Conservation (phyloP, 2,329 filamentous ascomycete species). For the Myriosclerotinia duriaeana region DNA sequence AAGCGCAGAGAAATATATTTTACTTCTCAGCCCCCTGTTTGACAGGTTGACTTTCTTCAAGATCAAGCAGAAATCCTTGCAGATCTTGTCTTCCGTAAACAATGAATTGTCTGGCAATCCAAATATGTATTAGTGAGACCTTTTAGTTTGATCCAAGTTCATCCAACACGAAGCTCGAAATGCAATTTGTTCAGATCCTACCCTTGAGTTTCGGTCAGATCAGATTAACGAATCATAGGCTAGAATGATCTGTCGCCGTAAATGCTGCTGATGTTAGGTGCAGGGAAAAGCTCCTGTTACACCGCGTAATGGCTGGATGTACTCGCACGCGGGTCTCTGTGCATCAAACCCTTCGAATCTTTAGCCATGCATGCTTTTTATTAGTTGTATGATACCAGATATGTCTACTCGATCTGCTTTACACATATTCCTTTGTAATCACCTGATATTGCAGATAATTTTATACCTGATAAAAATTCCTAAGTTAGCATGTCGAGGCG, state of each 20-base stretch:
- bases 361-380: not conserved
- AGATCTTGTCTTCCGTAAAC: constrained; percentile 18
- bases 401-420: not conserved
- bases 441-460: constrained; percentile 10
- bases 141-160: constrained; percentile 16
- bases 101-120: constrained; percentile 10
- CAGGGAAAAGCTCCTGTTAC: constrained; percentile 20
- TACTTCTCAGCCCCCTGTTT: constrained; percentile 18
- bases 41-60: constrained; percentile 13
- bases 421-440: constrained; percentile 3
- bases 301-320: constrained; percentile 2
- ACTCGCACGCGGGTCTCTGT: constrained; percentile 11
- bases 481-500: constrained; percentile 17
- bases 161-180: constrained; percentile 11
- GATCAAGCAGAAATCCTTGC: constrained; percentile 24
- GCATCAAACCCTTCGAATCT: constrained; percentile 11
- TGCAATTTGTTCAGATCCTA: constrained; percentile 18
- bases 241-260: not conserved
- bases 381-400: not conserved
- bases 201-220: constrained; percentile 13
- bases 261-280: constrained; percentile 13
- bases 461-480: not conserved
- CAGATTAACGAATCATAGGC: constrained; percentile 17
- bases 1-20: constrained; percentile 17
- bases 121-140: constrained; percentile 22